Evolutionary conservation across 1,284 basidiomycete species (phyloP), one percentile per base, ranked within the genome.

Genomic region (Leccinum glutinopallens): DNA sequence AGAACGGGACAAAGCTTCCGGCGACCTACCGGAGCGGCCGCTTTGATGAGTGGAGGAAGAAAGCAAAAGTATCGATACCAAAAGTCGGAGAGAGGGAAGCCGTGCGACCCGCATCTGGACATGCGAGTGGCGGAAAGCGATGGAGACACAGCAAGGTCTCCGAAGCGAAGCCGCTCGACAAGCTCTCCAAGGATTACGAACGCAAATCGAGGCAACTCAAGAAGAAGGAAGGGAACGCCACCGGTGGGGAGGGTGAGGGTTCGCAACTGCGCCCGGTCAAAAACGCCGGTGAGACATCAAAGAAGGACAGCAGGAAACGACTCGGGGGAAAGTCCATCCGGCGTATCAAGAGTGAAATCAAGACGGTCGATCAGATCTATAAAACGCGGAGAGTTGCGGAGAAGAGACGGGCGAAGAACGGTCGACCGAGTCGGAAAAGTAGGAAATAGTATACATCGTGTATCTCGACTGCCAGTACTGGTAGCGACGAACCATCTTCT

Each of bases 1-100:
- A 99, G 77, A 95, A 90, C 68, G 97, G 97, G 1, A 88, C 90
- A 15, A 88, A 92, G 58, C 82, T 99, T n/a, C 97, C 97, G 2
- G 96, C 96, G 0, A 90, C 89, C 7, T 99, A 96, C 80, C 91
- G 93, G 63, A 94, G 91, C 67, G 97, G 97, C 4, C 87, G 94
- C 4, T 99, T 93, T 76, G 94, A 97, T 62, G 94, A 97, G 74
- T 99, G 97, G 97, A 93, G 92, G 77, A 83, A 86, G 67, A 93
- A 92, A 78, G 87, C 83, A 63, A 87, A 86, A 39, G 78, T 87
- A 8, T 83, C 81, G 67, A 76, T 98, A 55, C 96, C 95, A 1
- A 87, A 86, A 66, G 85, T 93, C 10, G 96, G 96, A 15, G 95
- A 98, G 75, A 81, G 79, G 59, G 83, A 84, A 54, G 74, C 74